Evolutionary conservation across 2,329 filamentous ascomycete genomes (phyloP).

Genomic region (Cytospora piceicola): DNA sequence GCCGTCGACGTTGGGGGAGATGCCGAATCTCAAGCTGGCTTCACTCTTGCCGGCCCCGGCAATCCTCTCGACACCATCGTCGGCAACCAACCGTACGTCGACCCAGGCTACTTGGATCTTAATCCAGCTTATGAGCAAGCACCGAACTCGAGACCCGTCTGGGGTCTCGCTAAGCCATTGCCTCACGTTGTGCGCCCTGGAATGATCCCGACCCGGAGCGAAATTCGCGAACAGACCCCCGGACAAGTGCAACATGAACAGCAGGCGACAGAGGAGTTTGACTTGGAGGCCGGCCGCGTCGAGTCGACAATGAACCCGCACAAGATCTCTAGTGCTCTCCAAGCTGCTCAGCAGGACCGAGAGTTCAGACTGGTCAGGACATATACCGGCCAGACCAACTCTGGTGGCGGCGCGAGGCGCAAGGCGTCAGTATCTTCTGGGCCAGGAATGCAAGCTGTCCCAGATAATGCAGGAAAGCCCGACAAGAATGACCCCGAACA

Average conservation of each 20-base stretch:
- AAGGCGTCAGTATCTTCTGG: conserved; percentile 23
- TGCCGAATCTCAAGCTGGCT: conserved; percentile 20
- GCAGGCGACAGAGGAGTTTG: conserved; percentile 26
- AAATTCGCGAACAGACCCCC: conserved; percentile 38
- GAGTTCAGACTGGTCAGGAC: conserved; percentile 27
- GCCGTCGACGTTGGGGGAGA: conserved; percentile 20
- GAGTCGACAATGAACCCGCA: conserved; percentile 26
- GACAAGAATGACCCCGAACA: conserved; percentile 15
- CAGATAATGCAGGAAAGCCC: conserved; percentile 17
- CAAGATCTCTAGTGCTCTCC: conserved; percentile 26
- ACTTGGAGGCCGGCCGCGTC: conserved; percentile 28
- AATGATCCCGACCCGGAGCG: conserved; percentile 52
- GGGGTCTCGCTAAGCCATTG: conserved; percentile 57
- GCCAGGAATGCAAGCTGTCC: conserved; percentile 1
- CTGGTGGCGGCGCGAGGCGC: conserved; percentile 15
- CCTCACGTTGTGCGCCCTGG: conserved; percentile 57
- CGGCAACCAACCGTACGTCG: conserved; percentile 51
- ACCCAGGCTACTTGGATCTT: conserved; percentile 56
- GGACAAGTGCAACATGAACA: conserved; percentile 24
- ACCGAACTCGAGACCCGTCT: conserved; percentile 53
- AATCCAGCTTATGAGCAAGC: conserved; percentile 60
- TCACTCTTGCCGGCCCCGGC: conserved; percentile 28
- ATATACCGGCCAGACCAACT: conserved; percentile 20
- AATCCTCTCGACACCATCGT: conserved; percentile 24
- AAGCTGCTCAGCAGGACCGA: conserved; percentile 28